Base-by-base conservation (phyloP, 371 early-diverging fungal genomes). In the Fennellomyces sp. region DNA sequence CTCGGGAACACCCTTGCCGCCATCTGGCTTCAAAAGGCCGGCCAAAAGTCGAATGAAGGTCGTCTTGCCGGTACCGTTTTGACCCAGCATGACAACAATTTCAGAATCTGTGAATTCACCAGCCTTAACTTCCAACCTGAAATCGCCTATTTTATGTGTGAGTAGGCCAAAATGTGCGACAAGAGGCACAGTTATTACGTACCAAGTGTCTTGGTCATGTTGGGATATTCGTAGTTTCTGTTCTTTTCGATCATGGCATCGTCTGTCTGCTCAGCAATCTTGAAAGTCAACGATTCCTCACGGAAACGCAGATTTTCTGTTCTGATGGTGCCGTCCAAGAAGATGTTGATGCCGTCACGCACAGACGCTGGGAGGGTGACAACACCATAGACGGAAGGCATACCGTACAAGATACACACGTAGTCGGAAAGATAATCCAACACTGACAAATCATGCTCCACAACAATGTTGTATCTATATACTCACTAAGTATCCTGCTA, bases 241-340 rank as follows among this genome's bases (percentile, higher is more conserved):
- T 83, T 60, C 60, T 84, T 83, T 36, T 88, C 89, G 36, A 92
- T 93, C 6, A 94, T 91, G 47, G 88, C 90, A 30, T 61, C 61
- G 33, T 61, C 61, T 26, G 58, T 58, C 45, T 63, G 63, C 72
- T 99, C 99, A 27, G 92, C 91, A 35, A 99, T 84, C 62, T 90
- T 90, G 91, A 99, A 99, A 35, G 94, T 92, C 68, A 99, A 87
- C 31, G 93, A 91, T 75, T 97, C 97, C 56, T 95, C 88, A 86
- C 99, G 95, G 94, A 99, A 99, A 72, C 99, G 94, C 91, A 99
- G 88, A 87, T 99, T 99, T 76, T 99, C 99, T 13, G 99, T 99
- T 61, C 99, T 99, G 41, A 99, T 91, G 79, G 87, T 91, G 69
- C 99, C 99, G 64, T 97, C 99, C 73, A 99, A 83, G 91, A 99